A percentile compares a stretch with the other conserved stretches of the same genome.
phyloP scores from a whole-genome alignment of 768 basidiomycete species.

The Suillus clintonianus region DNA sequence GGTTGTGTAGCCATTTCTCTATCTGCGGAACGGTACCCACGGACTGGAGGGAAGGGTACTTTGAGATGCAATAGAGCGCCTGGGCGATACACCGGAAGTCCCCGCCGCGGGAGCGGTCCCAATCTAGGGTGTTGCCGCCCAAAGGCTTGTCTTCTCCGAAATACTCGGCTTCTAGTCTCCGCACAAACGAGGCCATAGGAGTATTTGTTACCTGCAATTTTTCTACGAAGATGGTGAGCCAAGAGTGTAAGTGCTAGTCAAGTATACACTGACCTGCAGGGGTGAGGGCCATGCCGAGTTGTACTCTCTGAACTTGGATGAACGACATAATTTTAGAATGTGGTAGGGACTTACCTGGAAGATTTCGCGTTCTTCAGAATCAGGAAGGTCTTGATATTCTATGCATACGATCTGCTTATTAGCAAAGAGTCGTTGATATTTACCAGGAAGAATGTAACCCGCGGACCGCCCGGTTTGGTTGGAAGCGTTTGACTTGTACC shows the following conservation, averaged over 20 bases:
- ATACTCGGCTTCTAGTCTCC: conserved; percentile 51
- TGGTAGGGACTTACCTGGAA: conserved; percentile 56
- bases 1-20: conserved; percentile 51
- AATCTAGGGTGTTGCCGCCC: conserved; percentile 41
- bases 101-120: conserved; percentile 51
- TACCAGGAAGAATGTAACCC: conserved; percentile 49
- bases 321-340: neutral
- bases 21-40: conserved; percentile 38
- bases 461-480: conserved; percentile 13
- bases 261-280: conserved; percentile 51
- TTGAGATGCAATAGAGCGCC: conserved; percentile 52
- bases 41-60: conserved; percentile 33
- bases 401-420: conserved; percentile 81
- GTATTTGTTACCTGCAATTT: conserved; percentile 68
- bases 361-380: conserved; percentile 63
- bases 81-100: conserved; percentile 64
- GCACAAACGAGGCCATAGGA: conserved; percentile 58
- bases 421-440: conserved; percentile 58
- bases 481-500: conserved; percentile 39
- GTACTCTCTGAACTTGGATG: conserved; percentile 57
- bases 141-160: conserved; percentile 41
- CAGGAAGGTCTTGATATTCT: conserved; percentile 66
- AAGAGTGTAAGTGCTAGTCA: neutral
- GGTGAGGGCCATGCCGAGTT: conserved; percentile 76
- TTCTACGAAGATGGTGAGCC: conserved; percentile 38